A percentile compares a stretch with the other conserved stretches of the same genome.
Evolutionary conservation across 176 grass and related monocot species (phyloP).

Genomic region (Oryza brachyantha): DNA sequence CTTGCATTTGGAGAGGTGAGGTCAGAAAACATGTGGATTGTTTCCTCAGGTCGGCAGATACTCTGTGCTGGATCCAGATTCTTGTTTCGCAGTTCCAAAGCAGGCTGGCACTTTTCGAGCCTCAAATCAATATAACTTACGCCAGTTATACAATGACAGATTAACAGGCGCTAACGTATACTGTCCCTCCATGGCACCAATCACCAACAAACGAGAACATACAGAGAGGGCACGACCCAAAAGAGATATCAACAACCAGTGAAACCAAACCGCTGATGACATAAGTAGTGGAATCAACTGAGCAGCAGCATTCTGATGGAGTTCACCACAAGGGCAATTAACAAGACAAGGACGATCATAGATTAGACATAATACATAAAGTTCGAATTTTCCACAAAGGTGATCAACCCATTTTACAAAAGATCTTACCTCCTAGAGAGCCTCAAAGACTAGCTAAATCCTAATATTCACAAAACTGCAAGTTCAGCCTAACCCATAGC

Average conservation of each 20-base stretch:
- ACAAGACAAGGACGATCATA: not conserved
- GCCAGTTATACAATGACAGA: not conserved
- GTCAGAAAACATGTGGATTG: not conserved
- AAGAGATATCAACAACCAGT: not conserved
- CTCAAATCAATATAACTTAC: not conserved
- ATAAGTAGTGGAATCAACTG: not conserved
- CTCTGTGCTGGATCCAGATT: not conserved
- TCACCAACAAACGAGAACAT: not conserved
- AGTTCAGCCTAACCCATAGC: slow-evolving; percentile 74
- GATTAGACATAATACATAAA: not conserved
- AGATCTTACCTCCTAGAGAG: not conserved
- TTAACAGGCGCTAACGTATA: not conserved
- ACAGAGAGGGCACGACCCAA: not conserved
- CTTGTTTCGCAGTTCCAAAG: not conserved
- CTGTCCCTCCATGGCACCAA: not conserved
- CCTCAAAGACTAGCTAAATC: slow-evolving; percentile 1
- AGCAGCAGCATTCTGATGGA: not conserved
- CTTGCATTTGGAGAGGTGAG: too few relatives aligned
- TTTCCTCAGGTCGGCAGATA: not conserved
- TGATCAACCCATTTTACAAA: not conserved
- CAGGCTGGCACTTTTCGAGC: not conserved
- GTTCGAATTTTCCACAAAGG: not conserved
- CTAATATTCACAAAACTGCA: slow-evolving; percentile 25
- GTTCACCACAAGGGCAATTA: not conserved
- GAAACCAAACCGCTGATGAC: not conserved